These are phyloP conservation scores for Powellomyces hirtus DNA, from an alignment of 192 early-diverging fungal species.

Conservation along the genomic window DNA sequence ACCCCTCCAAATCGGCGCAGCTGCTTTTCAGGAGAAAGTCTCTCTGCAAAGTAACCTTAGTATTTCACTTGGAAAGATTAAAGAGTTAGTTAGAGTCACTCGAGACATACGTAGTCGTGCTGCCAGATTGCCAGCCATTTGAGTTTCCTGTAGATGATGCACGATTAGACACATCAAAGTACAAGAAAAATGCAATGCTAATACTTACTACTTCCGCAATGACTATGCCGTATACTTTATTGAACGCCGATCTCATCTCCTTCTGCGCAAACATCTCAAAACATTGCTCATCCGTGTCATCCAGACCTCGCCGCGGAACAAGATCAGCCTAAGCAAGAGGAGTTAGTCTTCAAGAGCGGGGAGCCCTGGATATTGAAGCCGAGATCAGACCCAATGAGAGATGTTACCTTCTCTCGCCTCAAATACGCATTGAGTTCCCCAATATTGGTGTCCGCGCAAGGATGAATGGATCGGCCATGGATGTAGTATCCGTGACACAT, in stretches of 20 bases:
- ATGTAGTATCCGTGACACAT: constrained; percentile 58
- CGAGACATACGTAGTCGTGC: constrained; percentile 5
- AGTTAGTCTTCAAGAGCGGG: background rate
- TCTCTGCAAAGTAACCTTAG: constrained; percentile 1
- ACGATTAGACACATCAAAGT: background rate
- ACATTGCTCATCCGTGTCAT: constrained; percentile 48
- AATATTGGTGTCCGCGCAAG: constrained; percentile 44
- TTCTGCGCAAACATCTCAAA: constrained; percentile 50
- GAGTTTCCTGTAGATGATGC: background rate
- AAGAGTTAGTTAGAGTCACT: background rate
- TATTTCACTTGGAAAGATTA: background rate
- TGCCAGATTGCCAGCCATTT: constrained; percentile 6
- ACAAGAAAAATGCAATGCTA: background rate
- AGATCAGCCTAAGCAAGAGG: constrained; percentile 38
- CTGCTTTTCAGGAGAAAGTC: background rate
- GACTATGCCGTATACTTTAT: constrained; percentile 46
- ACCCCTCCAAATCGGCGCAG: constrained; percentile 15
- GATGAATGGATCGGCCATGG: constrained; percentile 52
- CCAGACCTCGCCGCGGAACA: constrained; percentile 49
- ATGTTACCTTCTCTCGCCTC: constrained; percentile 44
- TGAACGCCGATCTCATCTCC: constrained; percentile 38
- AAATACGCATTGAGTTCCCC: constrained; percentile 43
- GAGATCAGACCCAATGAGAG: background rate
- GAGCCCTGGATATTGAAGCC: background rate
- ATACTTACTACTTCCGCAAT: constrained; percentile 12